Evolutionary conservation across 805 yeast genomes (phyloP), one percentile per base, ranked within the genome.

Genomic region (Candida andamanensis): DNA sequence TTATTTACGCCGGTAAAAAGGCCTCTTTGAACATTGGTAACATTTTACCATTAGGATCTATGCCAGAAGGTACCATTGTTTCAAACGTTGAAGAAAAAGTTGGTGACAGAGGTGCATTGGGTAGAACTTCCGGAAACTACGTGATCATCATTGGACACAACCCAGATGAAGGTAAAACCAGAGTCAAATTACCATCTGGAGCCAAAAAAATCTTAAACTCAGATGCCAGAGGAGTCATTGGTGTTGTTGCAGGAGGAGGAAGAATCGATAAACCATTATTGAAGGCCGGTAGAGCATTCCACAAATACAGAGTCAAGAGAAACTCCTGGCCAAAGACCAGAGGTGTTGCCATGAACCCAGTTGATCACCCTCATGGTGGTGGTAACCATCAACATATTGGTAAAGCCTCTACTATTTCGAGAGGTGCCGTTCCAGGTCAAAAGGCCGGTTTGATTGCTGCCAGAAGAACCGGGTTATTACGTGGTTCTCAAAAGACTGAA

Each of bases 301-400:
- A 90, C 90, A 90, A 90, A 80, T 89, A 83, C 92, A 89, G 74
- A 76, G 95, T 89, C 63, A 92, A 92, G 94, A 81, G 97, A 78
- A 87, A 92, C 95, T 86, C 95, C 53, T 92, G 97, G 97, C 98
- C 98, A 76, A 89, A 86, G 85, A 92, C 97, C 66, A 87, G 97
- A 80, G 98, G 97, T 90, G 97, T 90, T 69, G 98, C 98, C 70
- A 90, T 92, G 98, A 90, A 90, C 79, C 97, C 97, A 72, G 98
- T 90, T 71, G 98, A 90, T 72, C 98, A 90, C 80, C 98, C 98
- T 71, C 98, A 90, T 74, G 98, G 98, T 85, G 97, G 98, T 47
- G 52, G 50, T 46, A 89, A 89, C 95, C 97, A 90, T 76, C 97
- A 90, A 80, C 97, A 90, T 74, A 90, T 89, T 77, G 97, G 97